Evolutionary conservation across 2,329 filamentous ascomycete species (phyloP), one percentile per base, ranked within the genome.

Genomic region (Microsporum audouinii): DNA sequence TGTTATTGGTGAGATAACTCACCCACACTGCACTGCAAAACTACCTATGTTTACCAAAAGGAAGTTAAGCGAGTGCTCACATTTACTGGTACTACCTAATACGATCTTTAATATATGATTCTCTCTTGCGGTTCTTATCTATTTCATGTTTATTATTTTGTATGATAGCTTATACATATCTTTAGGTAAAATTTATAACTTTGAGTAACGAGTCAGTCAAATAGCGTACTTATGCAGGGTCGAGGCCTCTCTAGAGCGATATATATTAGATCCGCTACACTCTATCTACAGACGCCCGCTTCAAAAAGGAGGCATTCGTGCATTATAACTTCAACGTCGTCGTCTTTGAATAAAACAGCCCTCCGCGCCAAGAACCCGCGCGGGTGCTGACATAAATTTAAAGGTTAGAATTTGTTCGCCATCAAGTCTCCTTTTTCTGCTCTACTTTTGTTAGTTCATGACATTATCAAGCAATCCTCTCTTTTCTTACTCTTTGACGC

Each of bases 31-130:
- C 51, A 23, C 39, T 43, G n/a, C 39, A 43, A 55, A 34, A 23
- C 12, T 34, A 55, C n/a, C 51, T 51, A 51, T 31, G 27, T 34
- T 31, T 36, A 34, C 5, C 27, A 23, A 51, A 55, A 34, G n/a
- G 51, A 36, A 55, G 31, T 23, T 31, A 7, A 34, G 31, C 51
- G 31, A 4, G 14, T 55, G 6, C 51, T 36, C 51, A 55, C 14
- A 55, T 55, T 17, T 55, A 55, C 51, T 36, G 51, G 17, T 38
- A 55, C 51, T 17, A 55, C 23, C 17, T 55, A 55, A 55, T 55
- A 55, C 51, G 31, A 55, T 38, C 51, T 55, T 55, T 55, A 55
- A 55, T 55, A 55, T 36, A 55, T 55, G 51, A 10, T 23, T 36
- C 23, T 55, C 33, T 12, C 27, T 31, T 51, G 31, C 31, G 23